Base-by-base conservation (phyloP, 495 filamentous ascomycete species). In the Neurospora pannonica region DNA sequence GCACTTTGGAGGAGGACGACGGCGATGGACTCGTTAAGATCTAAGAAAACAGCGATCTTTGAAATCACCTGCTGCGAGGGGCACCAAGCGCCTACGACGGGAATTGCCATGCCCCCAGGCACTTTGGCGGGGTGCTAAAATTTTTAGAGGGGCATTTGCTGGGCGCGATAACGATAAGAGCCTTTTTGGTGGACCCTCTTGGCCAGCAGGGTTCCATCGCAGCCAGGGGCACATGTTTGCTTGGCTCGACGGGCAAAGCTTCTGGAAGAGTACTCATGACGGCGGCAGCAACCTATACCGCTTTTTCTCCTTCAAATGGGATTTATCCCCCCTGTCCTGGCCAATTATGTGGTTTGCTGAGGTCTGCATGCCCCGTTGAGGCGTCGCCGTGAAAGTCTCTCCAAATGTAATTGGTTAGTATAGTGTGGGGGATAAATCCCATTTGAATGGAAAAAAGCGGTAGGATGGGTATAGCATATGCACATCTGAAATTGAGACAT, bases 131-230 rank as follows among this genome's bases (percentile, higher is more conserved):
- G 62, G 46, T 60, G 46, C 17, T 37, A 75, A 75, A 76, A 76
- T 36, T 72, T 46, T 74, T 60, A 38, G 73, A 70, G 75, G 75
- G 74, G 74, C 69, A 75, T n/a, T 37, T 40, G 36, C 38, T 38
- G 1, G 54, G 54, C 15, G 15, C 46, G 71, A 72, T 75, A 70
- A 54, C 69, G 74, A 74, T 71, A 74, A 74, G 74, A 71, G 71
- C 71, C 54, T 39, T 42, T 71, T 71, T 71, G 10, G 34, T 37
- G 70, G 70, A 39, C 2, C 70, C 11, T 43, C 70, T 37, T 71
- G 34, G 34, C 38, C 36, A 37, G 21, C 36, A 71, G 36, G 70
- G 38, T 71, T 40, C 70, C 70, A 38, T 37, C 34, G 11, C n/a
- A 28, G 34, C 70, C 34, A 40, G 38, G 36, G 24, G 38, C 70